Base-by-base conservation (phyloP, 768 basidiomycete genomes). In the Mycena pura region DNA sequence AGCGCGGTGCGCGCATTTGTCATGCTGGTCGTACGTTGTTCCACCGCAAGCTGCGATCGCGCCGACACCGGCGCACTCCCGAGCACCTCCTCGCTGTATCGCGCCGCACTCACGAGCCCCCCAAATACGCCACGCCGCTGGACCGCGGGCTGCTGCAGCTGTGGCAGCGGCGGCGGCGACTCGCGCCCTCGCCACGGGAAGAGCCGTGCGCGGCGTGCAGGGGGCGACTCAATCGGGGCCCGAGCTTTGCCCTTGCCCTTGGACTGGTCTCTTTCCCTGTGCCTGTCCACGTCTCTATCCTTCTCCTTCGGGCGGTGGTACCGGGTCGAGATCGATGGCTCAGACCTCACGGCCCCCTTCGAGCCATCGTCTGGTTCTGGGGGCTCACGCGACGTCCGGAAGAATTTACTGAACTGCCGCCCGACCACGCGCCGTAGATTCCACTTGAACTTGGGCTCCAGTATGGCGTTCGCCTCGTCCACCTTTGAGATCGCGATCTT, bases 381-480 rank as follows among this genome's bases (percentile, higher is more conserved):
- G 14, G 22, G 7, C 15, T 28, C 21, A 29, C 31, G 41, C 47
- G 24, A 27, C 17, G 48, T 15, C 8, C 60, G 44, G 27, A 65
- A 65, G n/a, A 66, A 25, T 19, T 66, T 66, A 36, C 56, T 50
- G 28, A 66, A 38, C 3, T 60, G 60, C 11, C 53, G 46, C 10
- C 51, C 41, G 14, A 66, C 19, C 13, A 57, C 9, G 25, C 51
- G 32, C 27, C 43, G 41, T 6, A 60, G 29, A 11, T 51, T 57
- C 64, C 64, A 66, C 48, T 62, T 62, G 47, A 32, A 58, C 17
- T 41, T 21, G 15, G 64, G 55, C 49, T 62, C 64, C 14, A 56
- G 46, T 31, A 66, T 66, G 4, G 64, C 64, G 47, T 54, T 56
- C 28, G 56, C 57, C 24, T 66, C 60, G 60, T 66, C 64, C 7